Evolutionary conservation across 2,329 filamentous ascomycete genomes (phyloP).

Genomic region (Aspergillus sclerotialis): DNA sequence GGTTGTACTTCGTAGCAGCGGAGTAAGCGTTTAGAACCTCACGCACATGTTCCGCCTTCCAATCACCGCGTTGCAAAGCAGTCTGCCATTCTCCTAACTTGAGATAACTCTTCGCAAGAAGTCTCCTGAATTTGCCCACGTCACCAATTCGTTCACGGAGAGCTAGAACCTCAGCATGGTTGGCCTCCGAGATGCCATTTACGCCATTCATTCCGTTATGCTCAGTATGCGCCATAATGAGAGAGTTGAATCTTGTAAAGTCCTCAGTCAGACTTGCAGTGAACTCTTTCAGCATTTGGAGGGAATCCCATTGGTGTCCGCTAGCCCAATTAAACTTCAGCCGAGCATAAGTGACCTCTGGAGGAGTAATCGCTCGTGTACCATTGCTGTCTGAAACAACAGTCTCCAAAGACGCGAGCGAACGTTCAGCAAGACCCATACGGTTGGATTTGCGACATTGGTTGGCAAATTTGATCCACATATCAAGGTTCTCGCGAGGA

Average conservation of each 20-base stretch:
- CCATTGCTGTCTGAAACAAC: conserved; percentile 47
- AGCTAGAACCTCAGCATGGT: conserved; percentile 30
- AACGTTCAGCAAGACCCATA: conserved; percentile 91
- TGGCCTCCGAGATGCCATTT: conserved; percentile 41
- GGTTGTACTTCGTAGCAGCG: conserved; percentile 88
- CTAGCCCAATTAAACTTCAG: conserved; percentile 96
- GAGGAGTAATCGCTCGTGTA: conserved; percentile 40
- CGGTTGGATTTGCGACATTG: conserved; percentile 93
- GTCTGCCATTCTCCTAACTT: conserved; percentile 97
- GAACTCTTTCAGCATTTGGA: conserved; percentile 57
- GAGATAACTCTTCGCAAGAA: conserved; percentile 91
- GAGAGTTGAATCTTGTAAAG: conserved; percentile 40
- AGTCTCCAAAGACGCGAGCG: conserved; percentile 81
- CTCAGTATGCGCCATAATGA: conserved; percentile 29
- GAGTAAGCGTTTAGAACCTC: conserved; percentile 89
- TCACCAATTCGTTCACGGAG: conserved; percentile 39
- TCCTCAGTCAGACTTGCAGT: conserved; percentile 55
- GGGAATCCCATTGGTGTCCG: conserved; percentile 57
- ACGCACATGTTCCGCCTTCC: conserved; percentile 77
- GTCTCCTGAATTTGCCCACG: conserved; percentile 53
- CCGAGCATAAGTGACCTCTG: conserved; percentile 90
- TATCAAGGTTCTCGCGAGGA: conserved; percentile 89
- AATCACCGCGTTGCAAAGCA: conserved; percentile 74
- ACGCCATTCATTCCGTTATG: conserved; percentile 40
- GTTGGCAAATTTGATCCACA: conserved; percentile 99